These are phyloP conservation scores for Otatea glauca DNA, from an alignment of 176 grass and related monocot species.

Conservation along the genomic window DNA sequence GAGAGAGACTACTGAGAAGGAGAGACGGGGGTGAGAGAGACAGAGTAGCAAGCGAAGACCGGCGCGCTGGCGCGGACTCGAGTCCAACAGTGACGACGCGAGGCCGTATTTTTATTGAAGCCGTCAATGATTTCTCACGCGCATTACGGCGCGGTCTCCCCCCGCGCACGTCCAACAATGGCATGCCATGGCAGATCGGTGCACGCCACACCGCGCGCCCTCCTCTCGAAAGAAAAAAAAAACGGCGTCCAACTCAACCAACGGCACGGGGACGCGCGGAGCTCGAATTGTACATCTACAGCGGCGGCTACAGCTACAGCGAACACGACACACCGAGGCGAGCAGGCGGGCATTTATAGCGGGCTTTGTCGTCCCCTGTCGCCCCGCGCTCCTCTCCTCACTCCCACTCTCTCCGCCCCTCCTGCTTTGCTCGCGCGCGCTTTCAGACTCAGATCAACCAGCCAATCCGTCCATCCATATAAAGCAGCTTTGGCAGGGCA, in stretches of 20 bases:
- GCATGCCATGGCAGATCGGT: not conserved
- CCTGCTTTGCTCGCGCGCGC: not conserved
- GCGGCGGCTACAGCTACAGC: constrained; percentile 5
- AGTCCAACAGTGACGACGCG: constrained; percentile 40
- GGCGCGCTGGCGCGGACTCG: constrained; percentile 21
- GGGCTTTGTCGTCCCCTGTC: not conserved
- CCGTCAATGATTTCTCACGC: constrained; percentile 50
- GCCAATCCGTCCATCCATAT: not conserved
- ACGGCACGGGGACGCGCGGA: not conserved
- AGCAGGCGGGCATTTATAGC: constrained; percentile 9
- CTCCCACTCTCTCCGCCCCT: not conserved
- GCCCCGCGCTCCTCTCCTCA: not conserved
- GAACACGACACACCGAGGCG: not conserved
- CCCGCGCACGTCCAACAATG: constrained; percentile 33
- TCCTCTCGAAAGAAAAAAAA: not conserved
- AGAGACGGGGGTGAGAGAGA: too few species aligned
- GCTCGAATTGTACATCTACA: not conserved
- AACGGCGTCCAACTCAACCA: not conserved
- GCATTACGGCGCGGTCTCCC: not conserved
- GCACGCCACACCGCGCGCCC: not conserved
- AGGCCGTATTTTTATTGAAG: not conserved
- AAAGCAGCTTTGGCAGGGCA: not conserved
- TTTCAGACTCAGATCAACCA: not conserved
- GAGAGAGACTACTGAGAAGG: not conserved
- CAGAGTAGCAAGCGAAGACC: constrained; percentile 30